A percentile compares a stretch with the other conserved stretches of the same genome.
phyloP scores from a whole-genome alignment of 352 stramenopile species.

The Phytophthora pisi region DNA sequence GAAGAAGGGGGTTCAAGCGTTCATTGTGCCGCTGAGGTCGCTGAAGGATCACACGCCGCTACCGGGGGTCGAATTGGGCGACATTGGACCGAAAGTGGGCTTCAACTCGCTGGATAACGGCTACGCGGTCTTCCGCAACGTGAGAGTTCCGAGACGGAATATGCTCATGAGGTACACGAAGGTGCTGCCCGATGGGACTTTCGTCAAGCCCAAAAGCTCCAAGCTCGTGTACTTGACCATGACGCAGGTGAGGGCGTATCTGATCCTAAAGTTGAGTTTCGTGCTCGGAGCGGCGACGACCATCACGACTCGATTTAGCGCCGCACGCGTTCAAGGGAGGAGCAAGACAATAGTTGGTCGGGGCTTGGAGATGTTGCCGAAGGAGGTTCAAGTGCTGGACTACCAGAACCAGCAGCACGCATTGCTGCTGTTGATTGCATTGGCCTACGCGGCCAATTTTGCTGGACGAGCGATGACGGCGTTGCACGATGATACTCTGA shows the following conservation, averaged over 20 bases:
- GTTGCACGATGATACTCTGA: constrained; percentile 19
- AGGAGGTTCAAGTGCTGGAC: constrained; percentile 52
- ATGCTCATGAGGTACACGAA: constrained; percentile 37
- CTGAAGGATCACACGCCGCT: constrained; percentile 18
- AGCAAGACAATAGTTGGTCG: constrained; percentile 24
- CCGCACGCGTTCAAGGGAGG: constrained; percentile 47
- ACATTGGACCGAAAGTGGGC: constrained; percentile 34
- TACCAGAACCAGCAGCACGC: constrained; percentile 58
- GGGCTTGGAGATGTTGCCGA: constrained; percentile 30
- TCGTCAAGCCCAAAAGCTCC: constrained; percentile 57
- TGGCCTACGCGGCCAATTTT: constrained; percentile 34
- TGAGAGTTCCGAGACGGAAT: constrained; percentile 26
- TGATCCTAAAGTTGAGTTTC: constrained; percentile 34
- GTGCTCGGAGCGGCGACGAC: constrained; percentile 35
- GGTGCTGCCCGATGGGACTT: constrained; percentile 60
- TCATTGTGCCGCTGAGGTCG: constrained; percentile 31
- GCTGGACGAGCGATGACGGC: constrained; percentile 19
- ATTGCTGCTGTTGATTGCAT: constrained; percentile 44
- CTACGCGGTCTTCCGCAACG: constrained; percentile 28
- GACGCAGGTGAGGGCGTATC: constrained; percentile 46
- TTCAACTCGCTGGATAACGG: constrained; percentile 37
- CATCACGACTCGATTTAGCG: constrained; percentile 59
- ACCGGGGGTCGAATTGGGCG: constrained; percentile 25
- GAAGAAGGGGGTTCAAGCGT: constrained; percentile 25
- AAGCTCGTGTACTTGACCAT: constrained; percentile 72